Percentiles rank a stretch among this genome's conserved stretches.
Evolutionary conservation across 2,329 filamentous ascomycete species (phyloP).

Genomic region (Clonostachys solani): DNA sequence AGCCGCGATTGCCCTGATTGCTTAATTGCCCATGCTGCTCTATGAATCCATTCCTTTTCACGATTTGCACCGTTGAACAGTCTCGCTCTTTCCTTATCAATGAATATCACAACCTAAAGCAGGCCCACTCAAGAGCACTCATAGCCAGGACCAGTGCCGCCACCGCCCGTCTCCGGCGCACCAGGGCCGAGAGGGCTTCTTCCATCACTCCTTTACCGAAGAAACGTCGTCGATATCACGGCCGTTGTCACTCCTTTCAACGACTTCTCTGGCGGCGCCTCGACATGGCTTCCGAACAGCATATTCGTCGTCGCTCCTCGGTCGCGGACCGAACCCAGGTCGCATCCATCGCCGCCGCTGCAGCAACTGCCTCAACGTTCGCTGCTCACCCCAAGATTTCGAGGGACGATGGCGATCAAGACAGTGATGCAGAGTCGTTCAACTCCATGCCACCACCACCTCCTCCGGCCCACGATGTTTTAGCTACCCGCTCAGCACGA

Average conservation of each 20-base stretch:
- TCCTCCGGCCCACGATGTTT: constrained; percentile 26
- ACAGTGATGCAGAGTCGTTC: background rate
- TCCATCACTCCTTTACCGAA: constrained; percentile 23
- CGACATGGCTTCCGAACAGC: constrained; percentile 26
- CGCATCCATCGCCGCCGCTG: constrained; percentile 9
- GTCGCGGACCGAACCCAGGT: constrained; percentile 26
- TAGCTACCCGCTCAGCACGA: constrained; percentile 40
- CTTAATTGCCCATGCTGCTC: constrained; percentile 8
- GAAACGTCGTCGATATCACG: constrained; percentile 24
- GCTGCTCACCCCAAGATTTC: constrained; percentile 9
- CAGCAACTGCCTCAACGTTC: constrained; percentile 14
- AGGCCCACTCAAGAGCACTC: constrained; percentile 31
- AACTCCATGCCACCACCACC: constrained; percentile 28
- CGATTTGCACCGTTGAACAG: constrained; percentile 41
- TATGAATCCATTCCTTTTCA: constrained; percentile 44
- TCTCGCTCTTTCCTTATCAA: constrained; percentile 38
- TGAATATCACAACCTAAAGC: constrained; percentile 35
- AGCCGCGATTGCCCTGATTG: constrained; percentile 1
- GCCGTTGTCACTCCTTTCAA: constrained; percentile 19
- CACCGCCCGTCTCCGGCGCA: constrained; percentile 31
- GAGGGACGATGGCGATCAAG: background rate
- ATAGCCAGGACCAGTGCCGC: constrained; percentile 35
- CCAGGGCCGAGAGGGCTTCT: constrained; percentile 26
- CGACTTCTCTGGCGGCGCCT: constrained; percentile 15
- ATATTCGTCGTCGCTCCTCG: constrained; percentile 33